Percentiles rank a stretch among this genome's conserved stretches.
phyloP scores from a whole-genome alignment of 768 basidiomycete genomes.

The Rhizopogon salebrosus region DNA sequence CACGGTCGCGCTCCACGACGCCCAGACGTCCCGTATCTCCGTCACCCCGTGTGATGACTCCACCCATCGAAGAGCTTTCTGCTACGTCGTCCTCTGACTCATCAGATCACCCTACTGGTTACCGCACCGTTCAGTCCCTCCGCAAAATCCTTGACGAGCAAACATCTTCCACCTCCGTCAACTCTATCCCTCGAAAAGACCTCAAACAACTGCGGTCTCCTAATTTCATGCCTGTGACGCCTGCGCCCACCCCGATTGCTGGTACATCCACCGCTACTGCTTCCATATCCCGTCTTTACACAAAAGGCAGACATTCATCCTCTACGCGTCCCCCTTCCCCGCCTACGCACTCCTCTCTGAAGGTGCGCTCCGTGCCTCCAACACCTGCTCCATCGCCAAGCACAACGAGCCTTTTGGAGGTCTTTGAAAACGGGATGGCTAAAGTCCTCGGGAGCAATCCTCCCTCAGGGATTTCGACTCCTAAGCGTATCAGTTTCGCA shows the following conservation, averaged over 20 bases:
- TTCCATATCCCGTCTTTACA: conserved; percentile 71
- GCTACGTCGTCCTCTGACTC: conserved; percentile 46
- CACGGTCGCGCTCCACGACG: conserved; percentile 25
- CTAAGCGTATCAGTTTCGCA: conserved; percentile 78
- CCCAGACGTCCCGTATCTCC: conserved; percentile 20
- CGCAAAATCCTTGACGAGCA: conserved; percentile 64
- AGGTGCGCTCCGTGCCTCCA: conserved; percentile 30
- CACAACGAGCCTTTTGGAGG: conserved; percentile 18
- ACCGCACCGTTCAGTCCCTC: conserved; percentile 59
- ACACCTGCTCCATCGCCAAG: conserved; percentile 34
- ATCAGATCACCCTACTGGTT: conserved; percentile 48
- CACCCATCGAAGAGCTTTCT: conserved; percentile 51
- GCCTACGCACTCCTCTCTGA: conserved; percentile 47
- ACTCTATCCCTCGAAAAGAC: conserved; percentile 10
- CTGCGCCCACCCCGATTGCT: conserved; percentile 47
- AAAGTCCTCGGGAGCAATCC: conserved; percentile 32
- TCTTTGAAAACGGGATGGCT: conserved; percentile 24
- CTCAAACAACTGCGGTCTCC: conserved; percentile 13
- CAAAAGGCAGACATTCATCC: conserved; percentile 51
- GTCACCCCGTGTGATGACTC: conserved; percentile 42
- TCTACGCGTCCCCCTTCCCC: conserved; percentile 62
- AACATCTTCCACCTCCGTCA: conserved; percentile 28
- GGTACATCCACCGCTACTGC: conserved; percentile 76
- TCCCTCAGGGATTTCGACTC: conserved; percentile 52
- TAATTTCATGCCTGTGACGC: conserved; percentile 32